These are phyloP conservation scores for Botrytis squamosa DNA, from an alignment of 2,329 filamentous ascomycete species.

Conservation along the genomic window DNA sequence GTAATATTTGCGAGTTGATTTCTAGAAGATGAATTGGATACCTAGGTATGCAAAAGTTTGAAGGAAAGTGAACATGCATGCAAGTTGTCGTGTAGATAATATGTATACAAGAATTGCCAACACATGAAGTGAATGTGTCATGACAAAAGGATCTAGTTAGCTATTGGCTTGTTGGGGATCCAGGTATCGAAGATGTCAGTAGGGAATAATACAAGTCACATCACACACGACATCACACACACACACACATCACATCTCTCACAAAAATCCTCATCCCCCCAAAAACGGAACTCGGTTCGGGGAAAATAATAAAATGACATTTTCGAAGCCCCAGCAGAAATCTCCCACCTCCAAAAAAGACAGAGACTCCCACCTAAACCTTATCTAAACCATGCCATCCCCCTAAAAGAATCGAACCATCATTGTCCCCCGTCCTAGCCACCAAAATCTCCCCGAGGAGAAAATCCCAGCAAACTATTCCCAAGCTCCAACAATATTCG, in stretches of 20 bases:
- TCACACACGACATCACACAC: background rate
- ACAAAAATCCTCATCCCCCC: background rate
- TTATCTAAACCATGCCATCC: slow-evolving; percentile 9
- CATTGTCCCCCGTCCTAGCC: no score
- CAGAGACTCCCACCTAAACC: background rate
- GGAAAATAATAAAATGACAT: background rate
- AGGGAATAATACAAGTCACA: background rate
- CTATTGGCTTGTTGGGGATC: background rate
- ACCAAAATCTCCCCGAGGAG: background rate
- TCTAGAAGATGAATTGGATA: background rate
- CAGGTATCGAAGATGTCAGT: background rate
- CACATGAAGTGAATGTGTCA: background rate
- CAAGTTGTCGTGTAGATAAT: background rate
- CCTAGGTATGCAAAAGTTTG: no score
- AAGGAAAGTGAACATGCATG: no score
- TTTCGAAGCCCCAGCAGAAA: slow-evolving; percentile 1
- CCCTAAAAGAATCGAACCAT: background rate
- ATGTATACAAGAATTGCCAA: background rate
- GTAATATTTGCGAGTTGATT: background rate
- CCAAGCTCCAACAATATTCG: background rate
- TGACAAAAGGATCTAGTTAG: no score
- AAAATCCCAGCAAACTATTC: background rate
- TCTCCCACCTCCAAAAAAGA: background rate
- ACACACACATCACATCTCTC: background rate
- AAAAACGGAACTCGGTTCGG: background rate